Evolutionary conservation across 176 grass and related monocot genomes (phyloP).

Genomic region (Stipa capillata): DNA sequence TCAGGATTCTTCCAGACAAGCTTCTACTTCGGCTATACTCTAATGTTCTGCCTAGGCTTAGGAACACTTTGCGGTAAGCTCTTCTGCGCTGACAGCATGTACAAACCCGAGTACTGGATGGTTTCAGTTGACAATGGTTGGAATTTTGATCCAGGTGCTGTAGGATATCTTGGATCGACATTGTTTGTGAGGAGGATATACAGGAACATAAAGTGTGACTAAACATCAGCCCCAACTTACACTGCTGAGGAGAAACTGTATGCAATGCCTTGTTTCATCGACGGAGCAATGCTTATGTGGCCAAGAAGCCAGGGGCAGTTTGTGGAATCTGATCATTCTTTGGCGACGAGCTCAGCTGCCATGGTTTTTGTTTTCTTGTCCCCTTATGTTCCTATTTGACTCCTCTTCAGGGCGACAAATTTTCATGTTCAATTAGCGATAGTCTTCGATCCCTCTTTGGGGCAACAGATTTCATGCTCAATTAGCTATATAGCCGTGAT

Average conservation of each 20-base stretch:
- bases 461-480: conserved; percentile 10
- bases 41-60: conserved; percentile 95
- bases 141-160: conserved; percentile 40
- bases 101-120: not conserved
- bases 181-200: conserved; percentile 78
- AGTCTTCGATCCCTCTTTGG: not conserved
- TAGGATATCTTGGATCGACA: conserved; percentile 75
- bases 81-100: not conserved
- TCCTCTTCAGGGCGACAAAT: not conserved
- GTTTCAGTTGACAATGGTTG: not conserved
- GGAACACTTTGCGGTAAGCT: conserved; percentile 89
- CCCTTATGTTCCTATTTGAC: not conserved
- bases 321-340: conserved; percentile 2
- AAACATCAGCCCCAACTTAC: not conserved
- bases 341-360: not conserved
- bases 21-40: conserved; percentile 95
- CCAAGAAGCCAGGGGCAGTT: conserved; percentile 1
- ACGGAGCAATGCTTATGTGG: not conserved
- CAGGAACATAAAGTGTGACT: conserved; percentile 85
- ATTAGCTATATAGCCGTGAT: conserved; percentile 11
- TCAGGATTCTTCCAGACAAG: conserved; percentile 96
- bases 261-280: not conserved
- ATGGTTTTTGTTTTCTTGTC: not conserved
- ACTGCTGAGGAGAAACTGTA: not conserved
- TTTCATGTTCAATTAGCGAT: conserved; percentile 28